Evolutionary conservation across 2,329 filamentous ascomycete species (phyloP).

Genomic region (Cladosporium sp.): DNA sequence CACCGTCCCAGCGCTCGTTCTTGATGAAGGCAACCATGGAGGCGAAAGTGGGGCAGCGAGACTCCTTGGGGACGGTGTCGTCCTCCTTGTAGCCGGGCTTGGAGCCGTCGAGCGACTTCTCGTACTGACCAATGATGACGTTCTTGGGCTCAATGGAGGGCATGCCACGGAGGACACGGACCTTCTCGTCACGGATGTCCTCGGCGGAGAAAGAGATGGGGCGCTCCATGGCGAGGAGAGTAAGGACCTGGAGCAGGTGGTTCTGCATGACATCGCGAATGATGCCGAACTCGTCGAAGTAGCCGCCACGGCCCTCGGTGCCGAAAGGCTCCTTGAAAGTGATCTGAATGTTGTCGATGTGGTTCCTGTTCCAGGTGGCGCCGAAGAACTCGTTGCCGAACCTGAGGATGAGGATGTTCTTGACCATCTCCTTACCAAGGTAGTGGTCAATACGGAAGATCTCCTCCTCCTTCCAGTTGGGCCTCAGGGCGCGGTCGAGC

Average conservation of each 20-base stretch:
- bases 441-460: conserved; percentile 99
- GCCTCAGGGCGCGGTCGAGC: conserved; percentile 88
- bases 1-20: conserved; percentile 98
- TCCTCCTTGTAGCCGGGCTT: conserved; percentile 99
- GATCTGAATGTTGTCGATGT: conserved; percentile 99
- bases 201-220: conserved; percentile 97
- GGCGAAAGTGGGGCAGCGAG: conserved; percentile 95
- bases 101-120: conserved; percentile 88
- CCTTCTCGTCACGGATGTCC: conserved; percentile 98
- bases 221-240: conserved; percentile 94
- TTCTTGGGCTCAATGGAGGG: conserved; percentile 97
- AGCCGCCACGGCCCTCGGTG: conserved; percentile 93
- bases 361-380: conserved; percentile 97
- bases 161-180: conserved; percentile 89
- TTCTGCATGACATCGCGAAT: conserved; percentile 99
- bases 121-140: conserved; percentile 98
- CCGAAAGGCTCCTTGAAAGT: conserved; percentile 99
- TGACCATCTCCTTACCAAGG: conserved; percentile 99
- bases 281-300: conserved; percentile 99
- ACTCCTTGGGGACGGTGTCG: conserved; percentile 95
- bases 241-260: conserved; percentile 93
- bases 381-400: conserved; percentile 99
- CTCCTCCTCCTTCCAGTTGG: conserved; percentile 98
- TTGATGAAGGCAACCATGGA: conserved; percentile 97
- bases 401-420: conserved; percentile 96